Evolutionary conservation across 164 flowering plant genomes (phyloP), one percentile per base, ranked within the genome.

Genomic region (Protea cynaroides): DNA sequence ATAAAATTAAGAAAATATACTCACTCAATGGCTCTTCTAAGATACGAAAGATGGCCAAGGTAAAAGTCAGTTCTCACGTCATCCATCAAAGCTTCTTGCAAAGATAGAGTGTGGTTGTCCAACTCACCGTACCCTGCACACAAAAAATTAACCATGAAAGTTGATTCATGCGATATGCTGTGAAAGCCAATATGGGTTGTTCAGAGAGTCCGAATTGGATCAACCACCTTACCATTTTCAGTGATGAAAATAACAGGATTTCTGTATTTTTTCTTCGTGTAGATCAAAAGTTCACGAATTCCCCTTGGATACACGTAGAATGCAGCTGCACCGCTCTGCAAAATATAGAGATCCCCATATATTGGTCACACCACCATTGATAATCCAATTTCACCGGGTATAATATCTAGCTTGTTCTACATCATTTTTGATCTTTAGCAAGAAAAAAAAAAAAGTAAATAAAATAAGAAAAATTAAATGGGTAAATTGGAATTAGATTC

Each of bases 201-300:
- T 29, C 6, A 59, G 8, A 57, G 7, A 12, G 11, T 6, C 10
- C 3, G 12, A 29, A 57, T 11, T 0, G 12, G 55, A 14, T 36
- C 17, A 21, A 29, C 10, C 2, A 8, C 4, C 25, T 46, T 74
- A 86, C 90, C 90, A 62, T 86, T 86, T 58, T 86, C 90, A 0
- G 90, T 82, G 17, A 86, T 73, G 65, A 72, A 77, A 7, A 85
- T 69, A 2, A 46, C 15, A 8, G 86, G 86, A 56, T 83, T 70
- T 0, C 70, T 71, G 59, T 75, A 83, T 18, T 60, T 81, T 25
- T 53, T 29, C 65, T 81, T 83, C 1, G 64, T 70, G 52, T 82
- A 74, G 4, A 71, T 14, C 54, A 82, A 21, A 3, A 82, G 64
- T 13, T 76, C 74, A 14, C 43, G 24, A 1, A 85, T 47, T 18